Conservation (phyloP, 495 filamentous ascomycete genomes). For the Tuber microsphaerosporum region DNA sequence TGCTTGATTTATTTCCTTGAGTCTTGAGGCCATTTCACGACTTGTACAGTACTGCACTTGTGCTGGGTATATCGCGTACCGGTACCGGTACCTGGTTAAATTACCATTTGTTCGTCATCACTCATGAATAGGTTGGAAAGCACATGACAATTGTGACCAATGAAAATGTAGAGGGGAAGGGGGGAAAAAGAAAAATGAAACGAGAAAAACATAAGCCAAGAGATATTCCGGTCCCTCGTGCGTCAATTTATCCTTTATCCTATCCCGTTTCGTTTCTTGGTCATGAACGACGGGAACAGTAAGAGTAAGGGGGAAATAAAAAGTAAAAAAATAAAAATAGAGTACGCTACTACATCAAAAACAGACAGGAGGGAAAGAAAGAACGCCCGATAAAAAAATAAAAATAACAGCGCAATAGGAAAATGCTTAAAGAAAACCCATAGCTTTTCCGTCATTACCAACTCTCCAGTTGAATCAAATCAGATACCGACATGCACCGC, state of each 20-base stretch:
- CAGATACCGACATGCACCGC: slow-evolving; percentile 4
- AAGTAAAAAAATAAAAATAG: background rate
- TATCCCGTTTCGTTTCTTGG: background rate
- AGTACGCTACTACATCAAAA: background rate
- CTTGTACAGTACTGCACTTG: background rate
- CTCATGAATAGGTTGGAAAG: background rate
- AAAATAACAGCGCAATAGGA: background rate
- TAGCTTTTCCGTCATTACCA: background rate
- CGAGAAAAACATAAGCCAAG: background rate
- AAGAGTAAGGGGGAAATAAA: background rate
- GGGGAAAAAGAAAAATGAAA: background rate
- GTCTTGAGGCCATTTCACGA: background rate
- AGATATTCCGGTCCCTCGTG: background rate
- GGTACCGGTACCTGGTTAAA: background rate
- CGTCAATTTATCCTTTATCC: background rate
- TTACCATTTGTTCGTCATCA: background rate
- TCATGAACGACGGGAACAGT: background rate
- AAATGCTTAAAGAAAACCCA: background rate
- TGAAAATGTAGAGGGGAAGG: background rate
- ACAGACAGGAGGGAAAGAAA: background rate
- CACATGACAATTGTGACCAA: background rate
- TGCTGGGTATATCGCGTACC: background rate
- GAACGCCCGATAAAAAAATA: background rate
- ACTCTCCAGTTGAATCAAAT: background rate
- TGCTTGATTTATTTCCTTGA: no score